Evolutionary conservation across 345 rosid genomes (phyloP).

Genomic region (Cardiospermum halicacabum): DNA sequence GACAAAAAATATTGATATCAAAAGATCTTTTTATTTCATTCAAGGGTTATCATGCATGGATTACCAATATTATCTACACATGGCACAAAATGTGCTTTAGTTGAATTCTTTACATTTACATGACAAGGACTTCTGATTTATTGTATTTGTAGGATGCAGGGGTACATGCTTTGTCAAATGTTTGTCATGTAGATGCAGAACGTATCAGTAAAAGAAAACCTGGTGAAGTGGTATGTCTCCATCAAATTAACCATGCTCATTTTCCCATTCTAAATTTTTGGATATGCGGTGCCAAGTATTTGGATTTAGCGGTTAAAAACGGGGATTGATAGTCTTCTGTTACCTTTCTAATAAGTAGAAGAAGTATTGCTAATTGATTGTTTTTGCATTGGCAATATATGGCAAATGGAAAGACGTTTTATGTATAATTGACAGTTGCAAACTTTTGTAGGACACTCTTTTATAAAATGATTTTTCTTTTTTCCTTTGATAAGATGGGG

Average conservation of each 20-base stretch:
- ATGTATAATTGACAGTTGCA: too few relatives aligned
- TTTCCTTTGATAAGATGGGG: not conserved
- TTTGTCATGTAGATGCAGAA: conserved; percentile 92
- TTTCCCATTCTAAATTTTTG: not conserved
- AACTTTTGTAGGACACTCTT: too few relatives aligned
- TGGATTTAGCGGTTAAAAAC: not conserved
- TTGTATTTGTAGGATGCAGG: conserved; percentile 75
- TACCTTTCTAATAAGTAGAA: not conserved
- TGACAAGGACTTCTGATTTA: not conserved
- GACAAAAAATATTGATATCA: not conserved
- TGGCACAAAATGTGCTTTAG: not conserved
- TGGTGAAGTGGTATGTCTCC: conserved; percentile 66
- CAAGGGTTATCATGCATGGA: not conserved
- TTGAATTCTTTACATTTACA: not conserved
- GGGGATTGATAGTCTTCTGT: not conserved
- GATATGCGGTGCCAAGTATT: not conserved
- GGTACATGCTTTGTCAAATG: conserved; percentile 91
- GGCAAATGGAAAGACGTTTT: not conserved
- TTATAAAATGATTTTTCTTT: not conserved
- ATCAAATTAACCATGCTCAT: not conserved
- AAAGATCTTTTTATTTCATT: not conserved
- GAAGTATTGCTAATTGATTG: not conserved
- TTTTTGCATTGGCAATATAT: not conserved
- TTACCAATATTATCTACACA: not conserved
- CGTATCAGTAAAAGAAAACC: conserved; percentile 91